Evolutionary conservation across 345 rosid species (phyloP), one percentile per base, ranked within the genome.

Genomic region (Populus davidiana): DNA sequence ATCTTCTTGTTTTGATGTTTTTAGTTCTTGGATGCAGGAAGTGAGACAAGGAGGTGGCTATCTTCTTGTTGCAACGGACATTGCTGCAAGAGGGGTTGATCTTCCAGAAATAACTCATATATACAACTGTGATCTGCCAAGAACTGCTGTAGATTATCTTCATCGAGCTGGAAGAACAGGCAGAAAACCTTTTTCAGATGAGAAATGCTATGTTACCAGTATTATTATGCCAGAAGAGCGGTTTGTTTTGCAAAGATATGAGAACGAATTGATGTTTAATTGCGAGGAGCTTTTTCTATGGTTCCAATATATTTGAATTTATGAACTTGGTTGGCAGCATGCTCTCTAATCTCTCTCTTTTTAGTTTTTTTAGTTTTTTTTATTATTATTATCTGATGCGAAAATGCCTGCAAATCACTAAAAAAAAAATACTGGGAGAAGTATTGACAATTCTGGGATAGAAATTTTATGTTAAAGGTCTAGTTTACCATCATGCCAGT

Each of bases 91-190:
- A 78, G 97, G 99, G 29, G 91, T 95, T 61, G 98, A 95, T 83
- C 88, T 95, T 71, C 93, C 94, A 1, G 94, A 91, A 79, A 95
- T 98, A 59, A 90, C 96, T 81, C 98, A 93, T 62, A 89, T 95
- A 66, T 95, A 89, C 90, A 95, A 95, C 86, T 95, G 90, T 77
- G 93, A 91, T 85, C 88, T 91, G 67, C 99, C 99, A 23, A 89
- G 87, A 86, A 85, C 89, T 70, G 96, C 89, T 56, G 85, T 89
- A 41, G 94, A 92, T 77, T 93, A 95, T 87, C 89, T 95, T 71
- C 97, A 95, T 82, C 86, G 94, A 54, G 97, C 99, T 61, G 99
- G 99, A 84, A 86, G 98, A 85, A 86, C 99, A 78, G 94, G 98
- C 72, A 91, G 99, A 81, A 93, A 86, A 70, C 98, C 97, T 14